Evolutionary conservation across 2,329 filamentous ascomycete species (phyloP), one percentile per base, ranked within the genome.

Genomic region (Sporothrix curviconia): DNA sequence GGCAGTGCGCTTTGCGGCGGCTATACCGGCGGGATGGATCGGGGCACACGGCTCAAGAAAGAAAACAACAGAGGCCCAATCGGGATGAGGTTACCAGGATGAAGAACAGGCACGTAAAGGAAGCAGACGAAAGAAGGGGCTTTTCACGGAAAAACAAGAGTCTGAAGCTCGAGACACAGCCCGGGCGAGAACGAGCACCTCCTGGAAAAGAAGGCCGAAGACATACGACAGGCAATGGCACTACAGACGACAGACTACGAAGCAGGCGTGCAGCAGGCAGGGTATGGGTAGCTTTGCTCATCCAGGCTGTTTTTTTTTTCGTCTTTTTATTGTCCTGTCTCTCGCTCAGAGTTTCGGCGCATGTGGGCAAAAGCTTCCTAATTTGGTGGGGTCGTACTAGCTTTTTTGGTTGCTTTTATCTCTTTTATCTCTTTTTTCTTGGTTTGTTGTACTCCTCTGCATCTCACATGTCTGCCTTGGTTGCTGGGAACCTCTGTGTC

Each of bases 11-110:
- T 57, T 56, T 58, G 34, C 37, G 42, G 24, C 52, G 56, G 56
- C 55, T 58, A 56, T 52, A 56, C 34, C 53, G 47, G 47, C 59
- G 40, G 52, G 36, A 51, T 46, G 55, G 56, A 44, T 47, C 55
- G 46, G 40, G 30, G 57, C 44, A 42, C 14, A 39, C 55, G 56
- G 47, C 25, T 30, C 49, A 54, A 46, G 42, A 56, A 25, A 28
- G n/a, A n/a, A 55, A 17, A 25, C 43, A 22, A 40, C 22, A 43
- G 28, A 57, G 15, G 37, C 37, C 39, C n/a, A 32, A 34, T 22
- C 30, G 39, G 32, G 24, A 36, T 19, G 37, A 37, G 22, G 5
- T 7, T 6, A 56, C 7, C n/a, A 12, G 6, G n/a, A 15, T 34
- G 5, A 19, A n/a, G 11, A 34, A 7, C 6, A 32, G 14, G 30